Evolutionary conservation across 1,139 yeast species (phyloP), one percentile per base, ranked within the genome.

Genomic region (Yamadazyma buinensis): DNA sequence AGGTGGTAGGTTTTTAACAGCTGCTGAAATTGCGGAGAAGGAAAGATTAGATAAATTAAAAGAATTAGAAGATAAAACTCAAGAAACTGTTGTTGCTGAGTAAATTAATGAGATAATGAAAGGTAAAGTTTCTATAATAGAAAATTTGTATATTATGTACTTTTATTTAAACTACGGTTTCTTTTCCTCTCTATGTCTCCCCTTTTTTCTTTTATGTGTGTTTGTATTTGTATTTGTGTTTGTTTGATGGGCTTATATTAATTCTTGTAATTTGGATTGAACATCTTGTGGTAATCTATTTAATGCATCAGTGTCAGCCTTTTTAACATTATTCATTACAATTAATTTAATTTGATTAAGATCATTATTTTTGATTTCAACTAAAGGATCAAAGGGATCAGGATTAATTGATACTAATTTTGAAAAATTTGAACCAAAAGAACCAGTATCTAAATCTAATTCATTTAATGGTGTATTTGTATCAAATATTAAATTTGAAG

Each of bases 1-100:
- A 61, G 98, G 98, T 21, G 99, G 99, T 3, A 69, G 98, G 41
- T 94, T 94, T 51, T 64, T 94, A 44, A 92, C 98, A 1, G 97
- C 97, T 5, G 95, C 95, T 4, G 98, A 94, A 55, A 90, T 92
- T 40, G 96, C 95, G 18, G 94, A 88, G 59, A 73, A 78, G 52
- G 94, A 83, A 34, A 61, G 79, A 37, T 59, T 70, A 40, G 80
- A 80, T 36, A 69, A 70, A 44, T 59, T 68, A 49, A 62, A 64
- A 47, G 68, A 68, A 40, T 40, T 62, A 37, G 67, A 64, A 37
- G 61, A 59, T 28, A 39, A 42, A 26, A 28, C 31, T 7, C 13
- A 12, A n/a, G 25, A 21, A 13, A 24, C n/a, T 13, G 7, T 7
- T 17, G 19, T 5, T 5, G 19, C 19, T 17, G 19, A 17, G 7